These are phyloP conservation scores for Blepharisma undulans DNA, from an alignment of 169 alveolate genomes.

Conservation along the genomic window DNA sequence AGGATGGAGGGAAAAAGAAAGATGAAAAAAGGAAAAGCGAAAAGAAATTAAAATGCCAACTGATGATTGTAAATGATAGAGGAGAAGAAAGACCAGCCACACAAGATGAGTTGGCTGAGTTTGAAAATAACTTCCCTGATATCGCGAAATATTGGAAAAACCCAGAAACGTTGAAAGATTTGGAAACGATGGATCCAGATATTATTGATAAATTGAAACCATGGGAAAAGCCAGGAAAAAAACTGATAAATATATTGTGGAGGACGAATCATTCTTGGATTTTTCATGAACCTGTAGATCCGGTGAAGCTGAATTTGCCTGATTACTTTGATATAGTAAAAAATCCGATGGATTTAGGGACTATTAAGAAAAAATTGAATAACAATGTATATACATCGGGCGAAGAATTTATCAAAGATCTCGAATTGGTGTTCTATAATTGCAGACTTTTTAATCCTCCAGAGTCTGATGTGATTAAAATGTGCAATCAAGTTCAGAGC, in stretches of 20 bases:
- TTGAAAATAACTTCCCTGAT: constrained; percentile 62
- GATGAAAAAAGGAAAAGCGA: constrained; percentile 28
- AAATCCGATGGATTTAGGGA: constrained; percentile 81
- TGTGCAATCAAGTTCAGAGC: background rate
- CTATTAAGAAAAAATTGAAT: constrained; percentile 66
- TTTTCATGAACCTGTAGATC: constrained; percentile 80
- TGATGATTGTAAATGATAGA: constrained; percentile 43
- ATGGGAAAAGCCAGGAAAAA: constrained; percentile 77
- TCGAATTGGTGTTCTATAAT: constrained; percentile 70
- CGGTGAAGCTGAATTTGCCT: constrained; percentile 58
- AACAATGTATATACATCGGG: constrained; percentile 51
- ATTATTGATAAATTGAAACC: background rate
- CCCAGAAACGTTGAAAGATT: constrained; percentile 48
- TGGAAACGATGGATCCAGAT: background rate
- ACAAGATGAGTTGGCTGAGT: constrained; percentile 61
- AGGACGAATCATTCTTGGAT: constrained; percentile 68
- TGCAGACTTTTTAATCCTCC: constrained; percentile 71
- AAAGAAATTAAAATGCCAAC: constrained; percentile 6
- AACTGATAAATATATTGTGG: constrained; percentile 64
- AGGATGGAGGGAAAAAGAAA: background rate
- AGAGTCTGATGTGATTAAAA: constrained; percentile 6
- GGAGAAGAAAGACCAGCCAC: constrained; percentile 52
- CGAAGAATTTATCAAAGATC: constrained; percentile 69
- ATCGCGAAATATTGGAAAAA: constrained; percentile 61
- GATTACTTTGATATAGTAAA: constrained; percentile 74